phyloP scores from a whole-genome alignment of 1,284 basidiomycete species.

The Volvariella volvacea region DNA sequence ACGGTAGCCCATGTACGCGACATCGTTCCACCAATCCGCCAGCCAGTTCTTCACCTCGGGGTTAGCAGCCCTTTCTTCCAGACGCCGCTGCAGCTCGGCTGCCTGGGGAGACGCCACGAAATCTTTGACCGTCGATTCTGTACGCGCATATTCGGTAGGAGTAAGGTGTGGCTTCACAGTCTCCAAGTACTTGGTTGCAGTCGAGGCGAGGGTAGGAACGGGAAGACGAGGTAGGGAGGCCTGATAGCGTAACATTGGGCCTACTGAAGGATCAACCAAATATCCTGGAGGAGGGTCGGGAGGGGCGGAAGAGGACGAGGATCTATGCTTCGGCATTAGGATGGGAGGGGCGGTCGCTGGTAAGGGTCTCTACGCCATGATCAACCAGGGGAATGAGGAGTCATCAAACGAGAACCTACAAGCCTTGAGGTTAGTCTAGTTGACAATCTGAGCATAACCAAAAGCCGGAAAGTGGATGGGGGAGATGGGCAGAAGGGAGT shows the following conservation, averaged over 20 bases:
- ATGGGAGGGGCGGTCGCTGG: too few relatives aligned
- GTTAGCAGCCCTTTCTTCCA: slow-evolving; percentile 70
- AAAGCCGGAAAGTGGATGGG: too few relatives aligned
- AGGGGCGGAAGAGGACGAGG: slow-evolving; percentile 12
- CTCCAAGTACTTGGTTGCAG: slow-evolving; percentile 82
- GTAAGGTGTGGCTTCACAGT: slow-evolving; percentile 73
- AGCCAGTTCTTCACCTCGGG: slow-evolving; percentile 76
- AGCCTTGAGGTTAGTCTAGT: too few relatives aligned
- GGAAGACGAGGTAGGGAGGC: slow-evolving; percentile 77
- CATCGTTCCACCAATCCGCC: slow-evolving; percentile 97
- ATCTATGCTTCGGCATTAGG: slow-evolving; percentile 2
- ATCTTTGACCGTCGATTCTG: slow-evolving; percentile 53
- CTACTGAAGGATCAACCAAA: slow-evolving; percentile 34
- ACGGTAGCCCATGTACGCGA: slow-evolving; percentile 79
- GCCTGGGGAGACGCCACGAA: slow-evolving; percentile 73
- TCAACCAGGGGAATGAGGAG: too few relatives aligned
- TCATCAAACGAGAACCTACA: too few relatives aligned
- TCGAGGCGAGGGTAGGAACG: slow-evolving; percentile 77
- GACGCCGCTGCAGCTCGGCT: slow-evolving; percentile 72
- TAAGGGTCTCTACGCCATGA: too few relatives aligned
- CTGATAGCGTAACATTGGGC: slow-evolving; percentile 78
- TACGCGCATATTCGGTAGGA: slow-evolving; percentile 51
- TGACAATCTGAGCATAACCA: too few relatives aligned
- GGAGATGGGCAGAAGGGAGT: too few relatives aligned
- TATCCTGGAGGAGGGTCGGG: slow-evolving; percentile 21